A percentile compares a stretch with the other conserved stretches of the same genome.
Conservation (phyloP, 2,329 filamentous ascomycete species). For the Botrytis medusae region DNA sequence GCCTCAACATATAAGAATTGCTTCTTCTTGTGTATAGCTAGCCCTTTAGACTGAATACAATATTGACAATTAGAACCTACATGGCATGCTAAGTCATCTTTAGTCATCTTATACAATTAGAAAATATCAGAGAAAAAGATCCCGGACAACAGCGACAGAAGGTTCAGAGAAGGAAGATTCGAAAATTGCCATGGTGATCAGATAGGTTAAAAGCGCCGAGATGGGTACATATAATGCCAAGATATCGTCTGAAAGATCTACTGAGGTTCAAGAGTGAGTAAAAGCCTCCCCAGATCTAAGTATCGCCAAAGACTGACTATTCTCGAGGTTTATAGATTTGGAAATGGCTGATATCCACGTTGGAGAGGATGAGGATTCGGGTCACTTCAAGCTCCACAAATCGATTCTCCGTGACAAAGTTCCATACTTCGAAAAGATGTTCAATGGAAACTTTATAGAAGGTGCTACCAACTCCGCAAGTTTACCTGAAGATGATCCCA, state of each 20-base stretch:
- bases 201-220: not conserved
- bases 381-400: constrained; percentile 19
- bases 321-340: not conserved
- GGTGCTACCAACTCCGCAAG: not conserved
- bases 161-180: not conserved
- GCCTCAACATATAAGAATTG: no score
- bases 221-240: not conserved
- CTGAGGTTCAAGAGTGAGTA: not conserved
- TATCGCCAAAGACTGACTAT: not conserved
- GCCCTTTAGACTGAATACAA: no score
- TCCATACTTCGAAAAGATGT: constrained; percentile 28
- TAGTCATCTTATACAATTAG: not conserved
- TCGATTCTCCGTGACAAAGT: constrained; percentile 21
- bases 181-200: not conserved
- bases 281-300: no score
- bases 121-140: not conserved
- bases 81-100: no score
- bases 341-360: constrained; percentile 23
- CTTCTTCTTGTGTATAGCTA: no score
- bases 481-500: constrained; percentile 23
- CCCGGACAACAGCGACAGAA: no score
- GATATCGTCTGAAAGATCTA: not conserved
- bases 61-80: no score
- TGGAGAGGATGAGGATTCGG: constrained; percentile 7
- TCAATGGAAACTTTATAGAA: constrained; percentile 21